A percentile compares a stretch with the other conserved stretches of the same genome.
These are phyloP conservation scores for Stereocaulon alpinum DNA, from an alignment of 495 filamentous ascomycete genomes.

Conservation along the genomic window DNA sequence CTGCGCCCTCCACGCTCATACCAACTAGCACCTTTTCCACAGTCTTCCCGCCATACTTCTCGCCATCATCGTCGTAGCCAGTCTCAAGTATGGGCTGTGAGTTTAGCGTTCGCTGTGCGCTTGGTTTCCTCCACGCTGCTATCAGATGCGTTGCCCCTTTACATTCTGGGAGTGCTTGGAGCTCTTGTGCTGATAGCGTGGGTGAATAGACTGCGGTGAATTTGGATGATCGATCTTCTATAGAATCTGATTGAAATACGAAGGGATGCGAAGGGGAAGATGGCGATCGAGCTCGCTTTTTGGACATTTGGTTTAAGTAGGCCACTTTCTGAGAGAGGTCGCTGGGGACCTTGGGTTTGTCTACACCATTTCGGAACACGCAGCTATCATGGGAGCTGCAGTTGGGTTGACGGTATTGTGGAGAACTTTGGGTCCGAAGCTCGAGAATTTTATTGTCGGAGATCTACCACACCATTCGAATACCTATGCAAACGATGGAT, in stretches of 20 bases:
- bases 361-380: too few relatives aligned
- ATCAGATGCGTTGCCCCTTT: conserved; percentile 32
- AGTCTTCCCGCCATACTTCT: conserved; percentile 31
- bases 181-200: conserved; percentile 23
- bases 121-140: conserved; percentile 30
- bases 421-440: too few relatives aligned
- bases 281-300: background rate
- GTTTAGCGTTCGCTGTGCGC: conserved; percentile 12
- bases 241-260: conserved; percentile 27
- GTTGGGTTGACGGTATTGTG: too few relatives aligned
- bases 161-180: conserved; percentile 29
- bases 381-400: too few relatives aligned
- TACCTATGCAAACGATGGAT: too few relatives aligned
- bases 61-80: conserved; percentile 38
- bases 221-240: conserved; percentile 32
- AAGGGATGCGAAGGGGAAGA: background rate
- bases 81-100: conserved; percentile 21
- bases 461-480: too few relatives aligned
- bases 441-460: too few relatives aligned
- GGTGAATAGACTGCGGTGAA: conserved; percentile 35
- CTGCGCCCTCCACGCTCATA: conserved; percentile 27
- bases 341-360: too few relatives aligned
- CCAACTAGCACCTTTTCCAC: conserved; percentile 30
- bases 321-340: too few relatives aligned
- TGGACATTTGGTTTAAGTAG: background rate